Evolutionary conservation across 2,329 filamentous ascomycete genomes (phyloP).

Genomic region (Fusarium graminum): DNA sequence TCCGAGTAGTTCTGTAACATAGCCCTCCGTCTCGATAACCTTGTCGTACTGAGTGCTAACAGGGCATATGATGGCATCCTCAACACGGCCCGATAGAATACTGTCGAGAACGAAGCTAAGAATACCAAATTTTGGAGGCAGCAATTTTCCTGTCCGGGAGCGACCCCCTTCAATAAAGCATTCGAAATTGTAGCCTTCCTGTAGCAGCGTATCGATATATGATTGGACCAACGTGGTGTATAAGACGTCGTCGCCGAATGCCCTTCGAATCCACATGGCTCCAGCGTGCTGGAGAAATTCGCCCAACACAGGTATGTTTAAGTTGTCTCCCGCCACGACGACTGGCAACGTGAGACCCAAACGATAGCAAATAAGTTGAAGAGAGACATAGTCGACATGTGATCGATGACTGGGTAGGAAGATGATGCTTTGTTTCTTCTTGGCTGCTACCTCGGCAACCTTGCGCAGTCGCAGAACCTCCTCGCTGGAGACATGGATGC

Average conservation of each 20-base stretch:
- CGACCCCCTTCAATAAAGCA: constrained; percentile 98
- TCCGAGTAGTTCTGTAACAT: constrained; percentile 92
- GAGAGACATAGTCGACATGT: constrained; percentile 94
- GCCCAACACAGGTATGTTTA: constrained; percentile 93
- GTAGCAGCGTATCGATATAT: constrained; percentile 92
- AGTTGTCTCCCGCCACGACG: constrained; percentile 94
- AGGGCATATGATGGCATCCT: constrained; percentile 93
- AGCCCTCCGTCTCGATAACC: constrained; percentile 97
- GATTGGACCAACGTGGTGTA: constrained; percentile 95
- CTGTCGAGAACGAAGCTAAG: constrained; percentile 92
- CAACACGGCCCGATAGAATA: constrained; percentile 85
- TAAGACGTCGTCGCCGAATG: constrained; percentile 90
- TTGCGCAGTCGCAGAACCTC: constrained; percentile 86
- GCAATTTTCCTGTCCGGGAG: constrained; percentile 90
- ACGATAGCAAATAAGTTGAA: constrained; percentile 96
- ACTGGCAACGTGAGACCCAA: constrained; percentile 89
- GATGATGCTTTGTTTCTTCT: constrained; percentile 93
- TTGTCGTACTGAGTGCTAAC: constrained; percentile 99
- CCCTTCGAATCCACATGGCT: constrained; percentile 94
- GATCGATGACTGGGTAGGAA: constrained; percentile 95
- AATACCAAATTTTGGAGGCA: constrained; percentile 96
- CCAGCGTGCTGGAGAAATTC: constrained; percentile 94
- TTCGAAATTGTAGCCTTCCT: constrained; percentile 93
- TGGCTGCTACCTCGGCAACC: constrained; percentile 84
- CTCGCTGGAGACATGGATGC: constrained; percentile 94